These are phyloP conservation scores for Oemleria cerasiformis DNA, from an alignment of 306 rosid genomes.

Conservation along the genomic window DNA sequence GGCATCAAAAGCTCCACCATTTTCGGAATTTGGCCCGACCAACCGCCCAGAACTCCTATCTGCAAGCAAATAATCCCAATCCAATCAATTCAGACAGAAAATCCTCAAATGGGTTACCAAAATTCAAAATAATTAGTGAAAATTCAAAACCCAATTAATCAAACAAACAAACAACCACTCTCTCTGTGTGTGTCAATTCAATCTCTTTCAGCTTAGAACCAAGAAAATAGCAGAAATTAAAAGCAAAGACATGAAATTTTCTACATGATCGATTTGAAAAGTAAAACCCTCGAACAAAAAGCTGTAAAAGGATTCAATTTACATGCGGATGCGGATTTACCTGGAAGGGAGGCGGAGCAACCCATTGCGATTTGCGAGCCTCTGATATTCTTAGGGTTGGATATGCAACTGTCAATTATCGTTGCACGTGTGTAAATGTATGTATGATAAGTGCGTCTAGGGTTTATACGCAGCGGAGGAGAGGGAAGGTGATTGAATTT, in stretches of 20 bases:
- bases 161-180: not conserved
- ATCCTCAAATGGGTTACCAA: constrained; percentile 21
- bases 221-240: constrained; percentile 1
- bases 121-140: constrained; percentile 6
- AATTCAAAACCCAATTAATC: not conserved
- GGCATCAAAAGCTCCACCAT: constrained; percentile 66
- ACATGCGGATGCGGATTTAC: constrained; percentile 27
- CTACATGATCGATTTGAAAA: not conserved
- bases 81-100: constrained; percentile 14
- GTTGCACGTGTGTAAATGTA: not conserved
- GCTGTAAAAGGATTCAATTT: not conserved
- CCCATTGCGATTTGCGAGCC: constrained; percentile 46
- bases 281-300: not conserved
- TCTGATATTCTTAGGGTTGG: not conserved
- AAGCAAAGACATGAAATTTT: not conserved
- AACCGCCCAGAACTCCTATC: constrained; percentile 63
- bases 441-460: not conserved
- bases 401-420: not conserved
- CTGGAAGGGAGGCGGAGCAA: constrained; percentile 75
- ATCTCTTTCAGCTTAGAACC: constrained; percentile 21
- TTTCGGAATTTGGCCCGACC: constrained; percentile 56
- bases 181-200: not conserved
- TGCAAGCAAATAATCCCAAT: constrained; percentile 38
- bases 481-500: constrained; percentile 1
- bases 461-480: not conserved